Conservation (phyloP, 306 rosid genomes). For the Trifolium fragiferum region DNA sequence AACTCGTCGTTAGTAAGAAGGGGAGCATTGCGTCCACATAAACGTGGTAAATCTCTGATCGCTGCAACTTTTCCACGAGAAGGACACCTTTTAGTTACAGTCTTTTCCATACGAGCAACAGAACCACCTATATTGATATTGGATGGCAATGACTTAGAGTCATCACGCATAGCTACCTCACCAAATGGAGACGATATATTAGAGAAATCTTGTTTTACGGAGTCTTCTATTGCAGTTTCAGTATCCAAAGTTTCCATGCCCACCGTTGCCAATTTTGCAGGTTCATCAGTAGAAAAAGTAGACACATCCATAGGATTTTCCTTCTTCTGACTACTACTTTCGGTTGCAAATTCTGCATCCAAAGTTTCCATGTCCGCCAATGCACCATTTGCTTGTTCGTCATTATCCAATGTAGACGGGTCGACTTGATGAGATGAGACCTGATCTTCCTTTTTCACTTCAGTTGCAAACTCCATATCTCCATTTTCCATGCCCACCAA, state of each 20-base stretch:
- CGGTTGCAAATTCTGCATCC: neutral
- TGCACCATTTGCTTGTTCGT: neutral
- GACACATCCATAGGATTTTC: conserved; percentile 35
- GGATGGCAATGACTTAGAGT: conserved; percentile 40
- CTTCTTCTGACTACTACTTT: neutral
- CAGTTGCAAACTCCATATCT: neutral
- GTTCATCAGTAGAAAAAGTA: conserved; percentile 34
- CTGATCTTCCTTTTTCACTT: neutral
- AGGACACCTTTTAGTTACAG: conserved; percentile 52
- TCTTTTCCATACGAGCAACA: conserved; percentile 44
- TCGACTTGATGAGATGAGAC: neutral
- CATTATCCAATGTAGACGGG: neutral
- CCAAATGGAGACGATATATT: conserved; percentile 40
- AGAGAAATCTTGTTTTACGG: conserved; percentile 41
- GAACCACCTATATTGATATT: conserved; percentile 44
- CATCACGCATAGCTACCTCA: conserved; percentile 35
- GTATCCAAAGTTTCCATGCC: conserved; percentile 35
- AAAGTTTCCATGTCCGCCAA: neutral
- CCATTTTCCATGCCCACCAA: conserved; percentile 8
- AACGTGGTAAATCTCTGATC: conserved; percentile 68
- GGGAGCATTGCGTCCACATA: conserved; percentile 71
- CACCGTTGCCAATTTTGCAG: conserved; percentile 8
- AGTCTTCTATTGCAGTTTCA: conserved; percentile 2
- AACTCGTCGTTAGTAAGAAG: conserved; percentile 39
- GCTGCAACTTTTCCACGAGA: conserved; percentile 76